phyloP scores from a whole-genome alignment of 208 protist genomes.

The Leishmania turanica region DNA sequence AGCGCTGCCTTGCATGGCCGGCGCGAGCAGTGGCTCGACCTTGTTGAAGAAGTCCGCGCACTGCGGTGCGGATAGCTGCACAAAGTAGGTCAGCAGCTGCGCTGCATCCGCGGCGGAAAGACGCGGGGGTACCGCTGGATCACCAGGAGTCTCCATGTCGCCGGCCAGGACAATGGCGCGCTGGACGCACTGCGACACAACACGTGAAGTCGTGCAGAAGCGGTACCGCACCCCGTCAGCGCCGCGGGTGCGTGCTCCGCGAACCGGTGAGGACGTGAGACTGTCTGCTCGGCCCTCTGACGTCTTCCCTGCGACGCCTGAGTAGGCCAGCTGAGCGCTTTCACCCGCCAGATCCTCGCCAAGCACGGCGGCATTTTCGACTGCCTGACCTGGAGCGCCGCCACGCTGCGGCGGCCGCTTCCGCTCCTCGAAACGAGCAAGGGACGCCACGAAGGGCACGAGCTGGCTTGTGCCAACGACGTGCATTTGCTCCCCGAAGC shows the following conservation, averaged over 20 bases:
- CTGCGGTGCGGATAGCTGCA: conserved; percentile 28
- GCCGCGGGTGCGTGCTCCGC: background rate
- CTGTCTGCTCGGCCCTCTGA: background rate
- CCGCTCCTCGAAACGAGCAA: conserved; percentile 29
- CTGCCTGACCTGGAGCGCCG: background rate
- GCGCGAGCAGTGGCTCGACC: conserved; percentile 17
- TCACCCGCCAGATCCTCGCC: background rate
- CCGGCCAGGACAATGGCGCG: conserved; percentile 14
- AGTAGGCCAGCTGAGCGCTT: background rate
- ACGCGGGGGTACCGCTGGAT: background rate
- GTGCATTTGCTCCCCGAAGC: conserved; percentile 55
- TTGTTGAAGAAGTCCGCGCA: conserved; percentile 17
- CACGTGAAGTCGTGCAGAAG: conserved; percentile 23
- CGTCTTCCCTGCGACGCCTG: background rate
- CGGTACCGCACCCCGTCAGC: conserved; percentile 5
- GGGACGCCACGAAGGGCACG: conserved; percentile 50
- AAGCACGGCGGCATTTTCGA: background rate
- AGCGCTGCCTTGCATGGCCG: background rate
- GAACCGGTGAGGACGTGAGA: background rate
- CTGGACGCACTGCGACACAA: conserved; percentile 28
- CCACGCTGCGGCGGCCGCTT: background rate
- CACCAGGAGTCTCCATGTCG: background rate
- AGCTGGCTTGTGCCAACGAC: conserved; percentile 58
- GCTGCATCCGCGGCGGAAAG: conserved; percentile 17
- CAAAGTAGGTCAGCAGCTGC: conserved; percentile 19